Conservation (phyloP, 768 basidiomycete species). For the Auricularia sp. region DNA sequence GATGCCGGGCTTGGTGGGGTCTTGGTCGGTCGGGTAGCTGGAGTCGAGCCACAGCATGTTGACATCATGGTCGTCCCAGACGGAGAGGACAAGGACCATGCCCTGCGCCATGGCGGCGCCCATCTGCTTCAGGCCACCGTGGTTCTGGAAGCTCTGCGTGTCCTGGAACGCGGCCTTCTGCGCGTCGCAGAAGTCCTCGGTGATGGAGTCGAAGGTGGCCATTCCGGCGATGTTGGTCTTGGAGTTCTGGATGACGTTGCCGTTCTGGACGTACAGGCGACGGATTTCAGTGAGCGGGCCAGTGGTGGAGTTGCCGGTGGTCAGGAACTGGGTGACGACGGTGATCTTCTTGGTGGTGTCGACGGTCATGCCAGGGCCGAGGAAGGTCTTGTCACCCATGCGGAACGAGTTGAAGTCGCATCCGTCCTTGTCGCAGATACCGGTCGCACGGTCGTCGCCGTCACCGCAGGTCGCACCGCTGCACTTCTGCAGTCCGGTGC, state of each 20-base stretch:
- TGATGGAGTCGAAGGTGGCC: conserved; percentile 35
- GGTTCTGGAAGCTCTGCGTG: conserved; percentile 30
- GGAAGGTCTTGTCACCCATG: conserved; percentile 38
- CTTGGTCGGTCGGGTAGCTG: conserved; percentile 31
- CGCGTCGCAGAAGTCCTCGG: conserved; percentile 35
- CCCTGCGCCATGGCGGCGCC: conserved; percentile 29
- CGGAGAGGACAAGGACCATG: conserved; percentile 38
- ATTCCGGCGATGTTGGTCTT: conserved; percentile 37
- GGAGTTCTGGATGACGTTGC: conserved; percentile 43
- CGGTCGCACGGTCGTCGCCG: conserved; percentile 29
- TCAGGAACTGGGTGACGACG: conserved; percentile 50
- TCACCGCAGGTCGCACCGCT: conserved; percentile 30
- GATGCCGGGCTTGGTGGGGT: conserved; percentile 30
- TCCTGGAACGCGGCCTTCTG: conserved; percentile 38
- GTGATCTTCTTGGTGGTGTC: conserved; percentile 44
- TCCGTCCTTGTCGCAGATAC: conserved; percentile 43
- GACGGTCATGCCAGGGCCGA: conserved; percentile 38
- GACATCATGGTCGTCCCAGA: conserved; percentile 48
- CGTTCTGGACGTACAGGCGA: conserved; percentile 46
- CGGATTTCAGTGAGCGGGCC: conserved; percentile 45
- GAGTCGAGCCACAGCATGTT: conserved; percentile 52
- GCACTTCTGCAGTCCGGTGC: conserved; percentile 34
- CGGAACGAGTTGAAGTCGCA: conserved; percentile 58
- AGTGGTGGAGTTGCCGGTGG: conserved; percentile 32
- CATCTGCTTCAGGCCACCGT: conserved; percentile 32